phyloP scores from a whole-genome alignment of 257 asterid genomes.

The Scutellaria galericulata region DNA sequence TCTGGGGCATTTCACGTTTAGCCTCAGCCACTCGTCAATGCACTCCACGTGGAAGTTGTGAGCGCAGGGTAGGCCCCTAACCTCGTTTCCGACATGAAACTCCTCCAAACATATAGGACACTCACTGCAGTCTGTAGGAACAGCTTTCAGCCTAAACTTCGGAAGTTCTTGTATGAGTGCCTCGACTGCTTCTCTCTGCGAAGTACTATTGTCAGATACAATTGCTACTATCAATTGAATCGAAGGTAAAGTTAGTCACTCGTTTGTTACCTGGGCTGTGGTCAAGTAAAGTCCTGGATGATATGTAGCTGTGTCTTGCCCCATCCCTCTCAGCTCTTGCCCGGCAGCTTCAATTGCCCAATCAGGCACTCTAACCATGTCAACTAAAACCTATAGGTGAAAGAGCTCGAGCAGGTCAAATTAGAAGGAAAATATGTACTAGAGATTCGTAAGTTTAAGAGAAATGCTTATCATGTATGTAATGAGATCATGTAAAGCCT shows the following conservation, averaged over 20 bases:
- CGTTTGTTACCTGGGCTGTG: slow-evolving; percentile 75
- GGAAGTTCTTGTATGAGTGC: slow-evolving; percentile 98
- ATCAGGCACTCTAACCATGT: slow-evolving; percentile 94
- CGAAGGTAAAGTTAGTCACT: not conserved
- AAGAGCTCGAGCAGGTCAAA: slow-evolving; percentile 16
- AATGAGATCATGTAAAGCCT: not conserved
- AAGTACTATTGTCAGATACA: not conserved
- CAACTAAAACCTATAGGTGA: slow-evolving; percentile 72
- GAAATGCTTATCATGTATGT: not conserved
- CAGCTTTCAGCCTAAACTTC: slow-evolving; percentile 83
- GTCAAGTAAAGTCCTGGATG: slow-evolving; percentile 93
- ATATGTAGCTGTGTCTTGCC: slow-evolving; percentile 85
- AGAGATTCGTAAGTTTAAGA: not conserved
- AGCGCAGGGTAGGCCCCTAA: slow-evolving; percentile 97
- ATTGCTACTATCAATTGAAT: too few relatives aligned
- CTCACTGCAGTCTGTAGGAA: slow-evolving; percentile 94
- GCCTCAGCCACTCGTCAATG: slow-evolving; percentile 95
- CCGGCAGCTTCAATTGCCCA: slow-evolving; percentile 99
- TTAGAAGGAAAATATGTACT: not conserved
- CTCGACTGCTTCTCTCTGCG: slow-evolving; percentile 95
- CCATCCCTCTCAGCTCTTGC: slow-evolving; percentile 98
- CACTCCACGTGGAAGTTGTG: slow-evolving; percentile 98
- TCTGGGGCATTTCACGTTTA: slow-evolving; percentile 93
- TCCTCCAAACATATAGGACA: slow-evolving; percentile 97
- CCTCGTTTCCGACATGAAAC: slow-evolving; percentile 92